phyloP scores from a whole-genome alignment of 805 yeast species.

The Ascoidea asiatica region DNA sequence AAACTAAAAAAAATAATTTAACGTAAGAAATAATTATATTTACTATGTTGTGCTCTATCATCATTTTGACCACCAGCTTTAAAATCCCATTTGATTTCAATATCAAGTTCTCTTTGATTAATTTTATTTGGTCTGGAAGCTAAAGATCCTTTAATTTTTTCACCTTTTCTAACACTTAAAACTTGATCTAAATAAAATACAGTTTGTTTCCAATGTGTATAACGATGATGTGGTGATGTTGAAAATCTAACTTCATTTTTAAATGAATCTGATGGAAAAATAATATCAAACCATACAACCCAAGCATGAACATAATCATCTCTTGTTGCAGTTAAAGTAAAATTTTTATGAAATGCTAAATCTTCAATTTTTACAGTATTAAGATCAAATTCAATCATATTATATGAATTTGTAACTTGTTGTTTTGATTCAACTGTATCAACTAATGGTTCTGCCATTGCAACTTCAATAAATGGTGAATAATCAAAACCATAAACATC shows the following conservation, averaged over 20 bases:
- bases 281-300: slow-evolving; percentile 91
- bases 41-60: slow-evolving; percentile 42
- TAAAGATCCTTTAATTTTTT: slow-evolving; percentile 54
- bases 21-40: slow-evolving; percentile 60
- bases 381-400: slow-evolving; percentile 72
- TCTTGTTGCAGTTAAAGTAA: slow-evolving; percentile 59
- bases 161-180: slow-evolving; percentile 64
- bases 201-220: slow-evolving; percentile 99
- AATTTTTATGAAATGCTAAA: slow-evolving; percentile 60
- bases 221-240: slow-evolving; percentile 88
- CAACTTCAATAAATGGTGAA: slow-evolving; percentile 74
- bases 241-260: slow-evolving; percentile 51
- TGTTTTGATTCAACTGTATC: slow-evolving; percentile 79
- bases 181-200: slow-evolving; percentile 84
- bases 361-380: slow-evolving; percentile 80
- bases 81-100: slow-evolving; percentile 45
- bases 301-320: slow-evolving; percentile 80
- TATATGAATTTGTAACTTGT: slow-evolving; percentile 59
- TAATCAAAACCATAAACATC: slow-evolving; percentile 96
- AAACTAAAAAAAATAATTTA: slow-evolving; percentile 15
- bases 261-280: slow-evolving; percentile 50
- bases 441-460: slow-evolving; percentile 89
- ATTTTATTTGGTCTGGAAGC: slow-evolving; percentile 60
- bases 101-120: slow-evolving; percentile 86
- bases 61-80: slow-evolving; percentile 29